These are phyloP conservation scores for Emergomyces orientalis DNA, from an alignment of 2,329 filamentous ascomycete species.

Conservation along the genomic window DNA sequence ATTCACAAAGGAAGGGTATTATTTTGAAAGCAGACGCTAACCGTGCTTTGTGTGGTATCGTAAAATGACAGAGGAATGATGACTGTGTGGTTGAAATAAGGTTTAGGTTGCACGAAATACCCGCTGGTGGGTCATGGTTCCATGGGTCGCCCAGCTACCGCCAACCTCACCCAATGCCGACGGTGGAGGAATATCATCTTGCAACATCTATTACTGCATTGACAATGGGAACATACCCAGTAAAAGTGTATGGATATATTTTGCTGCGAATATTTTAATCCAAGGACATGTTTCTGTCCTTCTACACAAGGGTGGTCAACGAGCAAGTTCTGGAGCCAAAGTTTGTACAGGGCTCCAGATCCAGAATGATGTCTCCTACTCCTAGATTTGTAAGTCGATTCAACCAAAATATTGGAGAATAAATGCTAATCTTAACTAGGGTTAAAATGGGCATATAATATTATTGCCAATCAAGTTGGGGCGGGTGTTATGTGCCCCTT, in stretches of 20 bases:
- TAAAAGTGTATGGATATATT: background rate
- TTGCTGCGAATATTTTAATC: background rate
- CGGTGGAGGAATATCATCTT: background rate
- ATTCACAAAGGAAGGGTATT: background rate
- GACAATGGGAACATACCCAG: background rate
- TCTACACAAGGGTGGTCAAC: background rate
- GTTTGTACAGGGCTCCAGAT: background rate
- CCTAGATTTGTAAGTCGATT: background rate
- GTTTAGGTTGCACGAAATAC: background rate
- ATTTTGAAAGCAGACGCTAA: background rate
- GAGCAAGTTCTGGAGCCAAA: background rate
- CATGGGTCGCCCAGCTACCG: background rate
- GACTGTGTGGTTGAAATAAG: conserved; percentile 2
- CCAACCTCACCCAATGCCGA: background rate
- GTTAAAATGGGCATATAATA: background rate
- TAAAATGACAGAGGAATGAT: background rate
- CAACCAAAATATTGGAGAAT: background rate
- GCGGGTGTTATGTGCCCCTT: background rate
- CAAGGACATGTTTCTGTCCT: background rate
- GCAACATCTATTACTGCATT: background rate
- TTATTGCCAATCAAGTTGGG: background rate
- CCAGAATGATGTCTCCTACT: background rate
- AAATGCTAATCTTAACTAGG: background rate
- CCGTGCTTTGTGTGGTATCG: background rate
- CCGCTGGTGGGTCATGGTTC: background rate